Evolutionary conservation across 1,284 basidiomycete species (phyloP).

Genomic region (Ceratobasidium sp.): DNA sequence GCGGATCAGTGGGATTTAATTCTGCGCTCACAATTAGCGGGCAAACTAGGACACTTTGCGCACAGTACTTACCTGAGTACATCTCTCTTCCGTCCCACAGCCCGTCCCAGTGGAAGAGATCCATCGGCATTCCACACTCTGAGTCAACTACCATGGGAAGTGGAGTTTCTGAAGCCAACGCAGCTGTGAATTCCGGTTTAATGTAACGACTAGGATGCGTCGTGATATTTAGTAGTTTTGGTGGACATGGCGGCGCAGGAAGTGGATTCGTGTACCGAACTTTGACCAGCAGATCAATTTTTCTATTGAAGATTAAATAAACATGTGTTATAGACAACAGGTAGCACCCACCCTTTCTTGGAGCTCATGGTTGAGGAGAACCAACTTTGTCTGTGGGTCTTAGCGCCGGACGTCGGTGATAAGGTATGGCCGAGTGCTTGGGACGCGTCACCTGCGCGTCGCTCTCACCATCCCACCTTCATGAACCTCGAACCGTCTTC

Average conservation of each 20-base stretch:
- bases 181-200: slow-evolving; percentile 81
- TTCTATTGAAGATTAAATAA: slow-evolving; percentile 55
- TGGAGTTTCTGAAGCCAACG: slow-evolving; percentile 79
- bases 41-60: background rate
- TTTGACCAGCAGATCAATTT: slow-evolving; percentile 88
- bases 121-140: slow-evolving; percentile 93
- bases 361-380: slow-evolving; percentile 37
- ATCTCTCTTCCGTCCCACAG: slow-evolving; percentile 82
- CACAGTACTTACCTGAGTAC: slow-evolving; percentile 66
- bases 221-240: slow-evolving; percentile 88
- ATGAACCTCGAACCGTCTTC: background rate
- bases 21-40: slow-evolving; percentile 55
- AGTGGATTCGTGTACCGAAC: slow-evolving; percentile 94
- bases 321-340: background rate
- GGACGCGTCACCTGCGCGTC: slow-evolving; percentile 42
- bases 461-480: background rate
- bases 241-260: slow-evolving; percentile 93
- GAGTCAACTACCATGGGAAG: slow-evolving; percentile 94
- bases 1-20: slow-evolving; percentile 70
- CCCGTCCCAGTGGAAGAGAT: slow-evolving; percentile 82
- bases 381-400: background rate
- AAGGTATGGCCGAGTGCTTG: slow-evolving; percentile 7
- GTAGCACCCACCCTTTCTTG: slow-evolving; percentile 36
- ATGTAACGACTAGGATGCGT: slow-evolving; percentile 89
- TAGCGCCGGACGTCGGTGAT: slow-evolving; percentile 38